Conservation (phyloP, 306 rosid genomes). For the Vachellia pachyceras region DNA sequence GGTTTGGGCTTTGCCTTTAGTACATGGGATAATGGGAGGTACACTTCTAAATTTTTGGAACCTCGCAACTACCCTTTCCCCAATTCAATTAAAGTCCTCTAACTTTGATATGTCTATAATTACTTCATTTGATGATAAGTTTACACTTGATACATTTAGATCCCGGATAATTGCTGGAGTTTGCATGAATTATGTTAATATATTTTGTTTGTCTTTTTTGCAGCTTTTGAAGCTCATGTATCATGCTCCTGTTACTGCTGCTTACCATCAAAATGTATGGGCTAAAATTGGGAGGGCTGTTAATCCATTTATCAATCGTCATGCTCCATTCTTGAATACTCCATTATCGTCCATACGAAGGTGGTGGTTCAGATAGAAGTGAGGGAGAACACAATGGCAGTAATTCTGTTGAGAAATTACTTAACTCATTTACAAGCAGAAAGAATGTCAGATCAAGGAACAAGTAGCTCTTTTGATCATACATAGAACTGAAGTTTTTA, state of each 20-base stretch:
- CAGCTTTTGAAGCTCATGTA: slow-evolving; percentile 84
- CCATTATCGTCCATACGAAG: slow-evolving; percentile 63
- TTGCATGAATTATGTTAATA: neutral
- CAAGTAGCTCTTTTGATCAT: slow-evolving; percentile 14
- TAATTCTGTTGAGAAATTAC: neutral
- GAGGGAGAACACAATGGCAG: neutral
- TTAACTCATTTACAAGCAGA: neutral
- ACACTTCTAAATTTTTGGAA: neutral
- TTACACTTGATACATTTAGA: neutral
- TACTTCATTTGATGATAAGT: neutral
- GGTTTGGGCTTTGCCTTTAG: neutral
- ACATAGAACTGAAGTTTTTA: neutral
- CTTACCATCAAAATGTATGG: slow-evolving; percentile 76
- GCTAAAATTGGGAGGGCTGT: slow-evolving; percentile 59
- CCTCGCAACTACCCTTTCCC: neutral
- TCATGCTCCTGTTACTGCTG: slow-evolving; percentile 69
- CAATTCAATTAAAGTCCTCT: neutral
- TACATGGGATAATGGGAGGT: neutral
- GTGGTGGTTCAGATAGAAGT: slow-evolving; percentile 77
- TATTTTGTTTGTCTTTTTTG: neutral
- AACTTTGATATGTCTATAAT: neutral
- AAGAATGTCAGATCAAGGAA: neutral
- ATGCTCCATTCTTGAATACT: slow-evolving; percentile 62
- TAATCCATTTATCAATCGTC: slow-evolving; percentile 59
- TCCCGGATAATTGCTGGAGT: neutral